A percentile compares a stretch with the other conserved stretches of the same genome.
Conservation (phyloP, 1,139 yeast species). For the Kodamaea plutei region DNA sequence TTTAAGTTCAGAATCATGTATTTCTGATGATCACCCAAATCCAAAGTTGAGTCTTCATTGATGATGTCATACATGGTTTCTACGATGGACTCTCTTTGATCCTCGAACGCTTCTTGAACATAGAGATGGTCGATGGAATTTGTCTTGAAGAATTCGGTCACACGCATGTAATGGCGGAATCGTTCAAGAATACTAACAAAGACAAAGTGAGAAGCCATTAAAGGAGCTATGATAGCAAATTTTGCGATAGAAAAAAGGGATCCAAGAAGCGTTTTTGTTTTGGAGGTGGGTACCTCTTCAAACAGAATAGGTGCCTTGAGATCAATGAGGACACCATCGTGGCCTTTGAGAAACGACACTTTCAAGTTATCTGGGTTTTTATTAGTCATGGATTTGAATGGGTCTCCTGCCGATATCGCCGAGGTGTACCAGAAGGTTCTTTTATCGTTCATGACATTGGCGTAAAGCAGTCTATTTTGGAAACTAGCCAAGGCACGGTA, state of each 20-base stretch:
- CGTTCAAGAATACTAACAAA: conserved; percentile 42
- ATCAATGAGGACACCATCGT: conserved; percentile 54
- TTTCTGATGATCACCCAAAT: conserved; percentile 41
- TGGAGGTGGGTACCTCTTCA: conserved; percentile 1
- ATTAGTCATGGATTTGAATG: conserved; percentile 46
- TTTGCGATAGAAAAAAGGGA: conserved; percentile 1
- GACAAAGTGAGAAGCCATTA: conserved; percentile 49
- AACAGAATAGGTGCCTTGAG: conserved; percentile 29
- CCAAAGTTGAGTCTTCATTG: conserved; percentile 17
- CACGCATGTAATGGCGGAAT: conserved; percentile 30
- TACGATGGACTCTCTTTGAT: conserved; percentile 28
- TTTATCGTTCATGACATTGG: conserved; percentile 73
- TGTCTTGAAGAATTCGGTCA: conserved; percentile 26
- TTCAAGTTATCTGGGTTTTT: conserved; percentile 35
- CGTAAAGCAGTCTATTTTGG: conserved; percentile 53
- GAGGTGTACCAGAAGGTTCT: conserved; percentile 83
- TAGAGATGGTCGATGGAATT: conserved; percentile 30
- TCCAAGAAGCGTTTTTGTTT: neutral
- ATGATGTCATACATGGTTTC: conserved; percentile 61
- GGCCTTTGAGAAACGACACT: conserved; percentile 46
- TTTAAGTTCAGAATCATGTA: conserved; percentile 57
- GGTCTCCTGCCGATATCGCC: conserved; percentile 62
- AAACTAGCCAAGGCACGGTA: conserved; percentile 52
- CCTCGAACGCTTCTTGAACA: conserved; percentile 11
- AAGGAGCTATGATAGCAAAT: conserved; percentile 42